Base-by-base conservation (phyloP, 2,329 filamentous ascomycete genomes). In the Thielaviopsis ethacetica region DNA sequence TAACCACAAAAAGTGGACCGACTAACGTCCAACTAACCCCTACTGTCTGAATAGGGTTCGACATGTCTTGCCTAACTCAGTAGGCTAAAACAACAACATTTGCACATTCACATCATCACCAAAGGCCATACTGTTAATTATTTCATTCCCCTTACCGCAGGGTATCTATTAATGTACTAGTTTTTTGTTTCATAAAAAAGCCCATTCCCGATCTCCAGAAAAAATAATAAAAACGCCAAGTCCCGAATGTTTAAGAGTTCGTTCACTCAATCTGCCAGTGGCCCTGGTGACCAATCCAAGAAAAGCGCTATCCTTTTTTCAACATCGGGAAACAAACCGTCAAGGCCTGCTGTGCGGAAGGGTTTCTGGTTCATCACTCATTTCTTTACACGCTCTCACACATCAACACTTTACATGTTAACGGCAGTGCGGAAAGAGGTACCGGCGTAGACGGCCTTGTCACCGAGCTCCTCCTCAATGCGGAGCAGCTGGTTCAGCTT, bases 401-500 rank as follows among this genome's bases (percentile, higher is more conserved):
- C 51, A 53, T 51, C 53, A 59, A 53, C 64, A 62, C 51, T 73
- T 83, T 88, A 95, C 75, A 96, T 74, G 79, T 88, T 91, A 69
- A 96, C 85, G 64, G 91, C 77, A 67, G 76, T 90, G 78, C 91
- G 87, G 88, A 97, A 98, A 71, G 89, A 90, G 70, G 80, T 76
- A 67, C 93, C 93, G 67, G 91, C 91, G 72, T 91, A 98, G 75
- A 97, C 71, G 67, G 91, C 93, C 68, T 93, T 85, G 68, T 84
- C 81, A 68, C 91, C 91, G 65, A 98, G 86, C 82, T 98, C 93
- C 80, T 98, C 93, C 83, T 98, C 93, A 68, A 98, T 98, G 71
- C 93, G 89, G 71, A 98, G 87, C 70, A 98, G 95, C 82, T 98
- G 93, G 87, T 98, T 98, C 72, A 98, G 88, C 84, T 98, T 98